These are phyloP conservation scores for Russula emetica DNA, from an alignment of 768 basidiomycete species.

Conservation along the genomic window DNA sequence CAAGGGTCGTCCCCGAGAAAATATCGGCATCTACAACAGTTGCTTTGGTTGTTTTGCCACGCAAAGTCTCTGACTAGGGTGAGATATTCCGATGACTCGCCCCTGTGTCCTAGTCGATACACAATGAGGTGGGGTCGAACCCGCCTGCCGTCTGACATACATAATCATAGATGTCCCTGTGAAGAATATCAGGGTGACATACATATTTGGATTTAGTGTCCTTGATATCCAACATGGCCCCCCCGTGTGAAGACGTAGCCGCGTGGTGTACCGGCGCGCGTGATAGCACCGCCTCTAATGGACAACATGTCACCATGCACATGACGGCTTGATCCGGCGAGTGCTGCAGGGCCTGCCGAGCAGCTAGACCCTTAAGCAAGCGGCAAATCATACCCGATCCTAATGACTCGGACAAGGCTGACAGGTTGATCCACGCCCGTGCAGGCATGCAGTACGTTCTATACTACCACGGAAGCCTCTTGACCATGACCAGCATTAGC, in stretches of 20 bases:
- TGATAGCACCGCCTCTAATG: constrained; percentile 9
- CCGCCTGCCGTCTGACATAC: not conserved
- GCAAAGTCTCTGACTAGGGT: not conserved
- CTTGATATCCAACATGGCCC: not conserved
- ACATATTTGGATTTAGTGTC: not conserved
- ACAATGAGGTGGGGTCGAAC: not conserved
- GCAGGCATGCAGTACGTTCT: not conserved
- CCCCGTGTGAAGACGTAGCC: constrained; percentile 5
- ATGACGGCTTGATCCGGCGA: constrained; percentile 15
- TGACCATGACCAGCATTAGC: not conserved
- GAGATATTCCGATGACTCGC: constrained; percentile 4
- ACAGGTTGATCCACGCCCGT: not conserved
- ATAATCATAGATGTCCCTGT: not conserved
- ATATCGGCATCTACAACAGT: constrained; percentile 8
- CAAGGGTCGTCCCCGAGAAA: not conserved
- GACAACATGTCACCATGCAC: too few species aligned
- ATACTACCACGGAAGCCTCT: not conserved
- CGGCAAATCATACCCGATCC: not conserved
- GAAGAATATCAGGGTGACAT: not conserved
- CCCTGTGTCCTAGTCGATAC: not conserved
- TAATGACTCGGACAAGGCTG: not conserved
- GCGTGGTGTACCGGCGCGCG: constrained; percentile 5
- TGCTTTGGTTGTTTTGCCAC: constrained; percentile 3
- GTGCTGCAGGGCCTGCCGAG: not conserved
- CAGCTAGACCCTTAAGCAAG: not conserved